A percentile compares a stretch with the other conserved stretches of the same genome.
Evolutionary conservation across 345 rosid species (phyloP).

Genomic region (Euphorbia pulcherrima): DNA sequence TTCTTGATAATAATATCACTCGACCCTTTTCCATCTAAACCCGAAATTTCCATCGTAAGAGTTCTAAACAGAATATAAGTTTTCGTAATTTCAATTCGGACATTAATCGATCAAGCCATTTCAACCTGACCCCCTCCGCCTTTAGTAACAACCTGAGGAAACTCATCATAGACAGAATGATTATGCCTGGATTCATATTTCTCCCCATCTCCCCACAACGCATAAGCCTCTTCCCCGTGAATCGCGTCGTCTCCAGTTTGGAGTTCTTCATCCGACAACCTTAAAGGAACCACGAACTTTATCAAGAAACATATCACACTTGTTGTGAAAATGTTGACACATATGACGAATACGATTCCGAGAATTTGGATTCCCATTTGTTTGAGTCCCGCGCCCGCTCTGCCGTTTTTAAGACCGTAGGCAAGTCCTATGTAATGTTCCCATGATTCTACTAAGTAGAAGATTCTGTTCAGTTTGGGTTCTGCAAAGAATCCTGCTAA

Average conservation of each 20-base stretch:
- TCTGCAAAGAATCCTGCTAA: conserved; percentile 57
- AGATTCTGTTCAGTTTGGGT: conserved; percentile 55
- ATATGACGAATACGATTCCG: conserved; percentile 42
- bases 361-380: conserved; percentile 57
- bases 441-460: conserved; percentile 36
- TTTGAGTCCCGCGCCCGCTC: conserved; percentile 35
- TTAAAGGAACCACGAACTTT: conserved; percentile 40
- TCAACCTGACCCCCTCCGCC: conserved; percentile 27
- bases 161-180: conserved; percentile 35
- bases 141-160: conserved; percentile 29
- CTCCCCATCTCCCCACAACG: conserved; percentile 74
- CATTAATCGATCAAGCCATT: conserved; percentile 32
- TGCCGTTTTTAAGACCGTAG: conserved; percentile 38
- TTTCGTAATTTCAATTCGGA: neutral
- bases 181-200: conserved; percentile 49
- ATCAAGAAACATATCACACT: conserved; percentile 46
- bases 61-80: no score
- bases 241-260: conserved; percentile 56
- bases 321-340: conserved; percentile 32
- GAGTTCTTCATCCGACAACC: conserved; percentile 52
- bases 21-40: neutral
- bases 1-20: neutral
- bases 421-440: conserved; percentile 49
- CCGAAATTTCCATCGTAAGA: no score
- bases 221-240: conserved; percentile 67